These are phyloP conservation scores for Bauhinia variegata DNA, from an alignment of 306 rosid genomes.

Conservation along the genomic window DNA sequence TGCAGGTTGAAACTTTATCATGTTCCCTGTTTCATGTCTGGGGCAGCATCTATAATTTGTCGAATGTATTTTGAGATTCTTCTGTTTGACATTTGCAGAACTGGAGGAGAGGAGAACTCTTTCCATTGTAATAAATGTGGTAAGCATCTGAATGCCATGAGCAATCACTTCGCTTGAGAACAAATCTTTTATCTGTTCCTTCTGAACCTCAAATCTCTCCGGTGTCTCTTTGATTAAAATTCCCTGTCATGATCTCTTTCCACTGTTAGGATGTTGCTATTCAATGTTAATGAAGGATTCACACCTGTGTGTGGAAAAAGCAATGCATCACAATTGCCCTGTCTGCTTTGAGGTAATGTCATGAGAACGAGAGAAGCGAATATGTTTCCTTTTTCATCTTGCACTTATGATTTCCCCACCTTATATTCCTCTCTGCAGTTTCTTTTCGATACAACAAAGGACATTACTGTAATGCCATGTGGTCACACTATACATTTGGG, in stretches of 20 bases:
- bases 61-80: not conserved
- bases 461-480: not conserved
- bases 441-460: constrained; percentile 48
- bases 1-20: constrained; percentile 44
- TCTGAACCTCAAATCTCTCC: constrained; percentile 7
- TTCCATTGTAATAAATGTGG: constrained; percentile 61
- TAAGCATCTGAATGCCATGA: constrained; percentile 29
- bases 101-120: constrained; percentile 53
- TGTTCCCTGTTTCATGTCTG: not conserved
- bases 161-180: not conserved
- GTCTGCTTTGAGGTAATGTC: constrained; percentile 47
- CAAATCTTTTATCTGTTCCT: constrained; percentile 15
- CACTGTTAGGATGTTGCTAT: constrained; percentile 41
- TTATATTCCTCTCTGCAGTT: constrained; percentile 38
- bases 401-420: constrained; percentile 11
- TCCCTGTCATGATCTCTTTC: constrained; percentile 4
- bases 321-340: constrained; percentile 47
- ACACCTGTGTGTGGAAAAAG: constrained; percentile 45
- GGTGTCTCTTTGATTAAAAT: constrained; percentile 14
- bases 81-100: constrained; percentile 35
- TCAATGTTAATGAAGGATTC: constrained; percentile 35
- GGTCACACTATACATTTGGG: constrained; percentile 21
- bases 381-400: not conserved
- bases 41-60: no score
- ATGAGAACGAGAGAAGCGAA: not conserved